Percentiles rank a stretch among this genome's conserved stretches.
phyloP scores from a whole-genome alignment of 225 moss, liverwort and hornwort species.

The Pleurozium schreberi region DNA sequence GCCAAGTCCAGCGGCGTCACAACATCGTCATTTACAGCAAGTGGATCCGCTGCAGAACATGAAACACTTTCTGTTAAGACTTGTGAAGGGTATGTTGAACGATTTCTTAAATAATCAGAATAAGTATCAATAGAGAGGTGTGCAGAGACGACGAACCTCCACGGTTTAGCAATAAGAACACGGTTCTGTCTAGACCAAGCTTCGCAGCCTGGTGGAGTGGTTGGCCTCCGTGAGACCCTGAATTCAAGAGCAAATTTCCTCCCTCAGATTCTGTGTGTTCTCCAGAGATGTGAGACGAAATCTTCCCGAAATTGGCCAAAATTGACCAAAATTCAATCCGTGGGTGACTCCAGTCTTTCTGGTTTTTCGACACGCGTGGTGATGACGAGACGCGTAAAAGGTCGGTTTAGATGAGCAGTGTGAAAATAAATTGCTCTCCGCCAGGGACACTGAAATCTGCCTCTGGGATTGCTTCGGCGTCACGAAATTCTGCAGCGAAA shows the following conservation, averaged over 20 bases:
- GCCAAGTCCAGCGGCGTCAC: slow-evolving; percentile 94
- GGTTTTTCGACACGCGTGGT: background rate
- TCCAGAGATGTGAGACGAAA: background rate
- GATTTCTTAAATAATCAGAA: background rate
- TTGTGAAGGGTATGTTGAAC: background rate
- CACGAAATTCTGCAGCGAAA: background rate
- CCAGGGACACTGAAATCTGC: background rate
- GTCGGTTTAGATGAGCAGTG: background rate
- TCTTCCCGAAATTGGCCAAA: background rate
- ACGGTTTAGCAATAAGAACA: slow-evolving; percentile 55
- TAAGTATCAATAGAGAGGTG: background rate
- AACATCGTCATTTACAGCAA: slow-evolving; percentile 74
- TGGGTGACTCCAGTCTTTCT: background rate
- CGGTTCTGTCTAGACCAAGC: slow-evolving; percentile 80
- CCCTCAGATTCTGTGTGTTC: background rate
- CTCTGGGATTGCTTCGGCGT: background rate
- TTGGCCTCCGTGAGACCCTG: slow-evolving; percentile 81
- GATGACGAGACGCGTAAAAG: background rate
- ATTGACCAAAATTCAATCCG: background rate
- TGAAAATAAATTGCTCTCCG: background rate
- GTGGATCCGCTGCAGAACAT: slow-evolving; percentile 72
- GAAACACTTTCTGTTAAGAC: background rate
- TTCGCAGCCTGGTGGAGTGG: slow-evolving; percentile 98
- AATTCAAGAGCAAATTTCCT: background rate
- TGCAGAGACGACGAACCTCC: slow-evolving; percentile 46